These are phyloP conservation scores for Hypoxylon fragiforme DNA, from an alignment of 495 filamentous ascomycete species.

Conservation along the genomic window DNA sequence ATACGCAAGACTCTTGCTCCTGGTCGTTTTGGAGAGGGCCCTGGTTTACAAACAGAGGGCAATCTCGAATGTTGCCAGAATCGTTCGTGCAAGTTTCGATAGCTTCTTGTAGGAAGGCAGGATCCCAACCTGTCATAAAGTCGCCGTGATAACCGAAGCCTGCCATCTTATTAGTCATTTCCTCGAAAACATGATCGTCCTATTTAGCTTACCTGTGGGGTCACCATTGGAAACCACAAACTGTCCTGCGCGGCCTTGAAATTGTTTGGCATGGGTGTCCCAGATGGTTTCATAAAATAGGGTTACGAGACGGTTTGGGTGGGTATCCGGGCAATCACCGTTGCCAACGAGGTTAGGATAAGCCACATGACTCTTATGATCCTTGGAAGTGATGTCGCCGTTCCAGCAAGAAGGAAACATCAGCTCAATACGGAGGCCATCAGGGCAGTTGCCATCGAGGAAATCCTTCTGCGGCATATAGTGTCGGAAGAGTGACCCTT, in stretches of 20 bases:
- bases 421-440: conserved; percentile 80
- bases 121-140: conserved; percentile 82
- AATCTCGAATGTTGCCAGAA: conserved; percentile 57
- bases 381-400: conserved; percentile 61
- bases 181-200: background rate
- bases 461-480: conserved; percentile 77
- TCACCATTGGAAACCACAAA: conserved; percentile 88
- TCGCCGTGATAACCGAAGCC: conserved; percentile 85
- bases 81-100: conserved; percentile 59
- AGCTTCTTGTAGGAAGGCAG: conserved; percentile 59
- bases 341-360: conserved; percentile 76
- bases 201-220: conserved; percentile 57
- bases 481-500: conserved; percentile 77
- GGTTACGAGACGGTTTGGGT: conserved; percentile 67
- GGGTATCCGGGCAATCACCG: conserved; percentile 76
- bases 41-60: conserved; percentile 52
- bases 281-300: conserved; percentile 91
- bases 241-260: conserved; percentile 65
- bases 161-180: conserved; percentile 31
- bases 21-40: conserved; percentile 43
- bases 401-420: conserved; percentile 96
- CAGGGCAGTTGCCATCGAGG: conserved; percentile 71
- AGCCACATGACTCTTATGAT: conserved; percentile 74
- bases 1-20: conserved; percentile 42
- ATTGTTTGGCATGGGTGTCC: conserved; percentile 63